Base-by-base conservation (phyloP, 2,329 filamentous ascomycete species). In the Phoma herbarum region DNA sequence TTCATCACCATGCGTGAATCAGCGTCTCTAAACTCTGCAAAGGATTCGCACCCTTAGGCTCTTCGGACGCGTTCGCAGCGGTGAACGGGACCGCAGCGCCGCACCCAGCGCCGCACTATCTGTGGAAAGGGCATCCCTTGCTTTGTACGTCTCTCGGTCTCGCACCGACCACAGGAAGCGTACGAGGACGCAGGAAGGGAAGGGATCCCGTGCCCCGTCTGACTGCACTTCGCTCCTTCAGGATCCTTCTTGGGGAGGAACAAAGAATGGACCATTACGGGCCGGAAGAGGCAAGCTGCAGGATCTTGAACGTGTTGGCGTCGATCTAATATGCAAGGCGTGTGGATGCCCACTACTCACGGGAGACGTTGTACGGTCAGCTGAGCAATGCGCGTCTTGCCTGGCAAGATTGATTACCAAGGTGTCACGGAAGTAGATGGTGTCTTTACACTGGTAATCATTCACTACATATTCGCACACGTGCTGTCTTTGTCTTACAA, bases 401-500 rank as follows among this genome's bases (percentile, higher is more conserved):
- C 20, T 18, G 26, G 14, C 18, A 18, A 48, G 39, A 44, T 28
- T 33, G 56, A 43, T 41, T 5, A 42, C 33, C 25, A 50, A 29
- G 45, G 56, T 46, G 45, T 49, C 45, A 59, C 56, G 12, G 35
- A 11, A 25, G 12, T 14, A 25, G 10, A 42, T 47, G 29, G 9
- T 46, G 54, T 45, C 31, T 55, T 60, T 43, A 48, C 37, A 59
- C 33, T 51, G 18, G 44, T 55, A 55, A 55, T 60, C 57, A 52
- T 60, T 60, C 52, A 55, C 52, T 60, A 60, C 57, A 48, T 60
- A 55, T 52, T 55, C 57, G 57, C 57, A 55, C 57, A 55, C 42
- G 57, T 55, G 57, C 57, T 60, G 56, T 59, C 57, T 60, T 60
- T 55, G 57, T 55, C 57, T 60, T 60, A 60, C 57, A 60, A 55